A percentile compares a stretch with the other conserved stretches of the same genome.
phyloP scores from a whole-genome alignment of 2,329 filamentous ascomycete genomes.

The Colletotrichum falcatum region DNA sequence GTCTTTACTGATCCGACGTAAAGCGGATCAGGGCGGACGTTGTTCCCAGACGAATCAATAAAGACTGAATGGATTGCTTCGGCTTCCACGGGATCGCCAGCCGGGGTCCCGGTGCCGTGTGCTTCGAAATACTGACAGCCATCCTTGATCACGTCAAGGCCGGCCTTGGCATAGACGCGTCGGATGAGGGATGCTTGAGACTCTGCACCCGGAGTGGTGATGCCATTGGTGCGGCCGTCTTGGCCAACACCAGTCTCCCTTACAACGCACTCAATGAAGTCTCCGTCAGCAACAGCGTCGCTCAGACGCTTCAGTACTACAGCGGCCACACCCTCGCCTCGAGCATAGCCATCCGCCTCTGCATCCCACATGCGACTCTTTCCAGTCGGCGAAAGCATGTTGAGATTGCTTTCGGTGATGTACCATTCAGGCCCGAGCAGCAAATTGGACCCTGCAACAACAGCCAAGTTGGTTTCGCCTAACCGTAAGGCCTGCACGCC shows the following conservation, averaged over 20 bases:
- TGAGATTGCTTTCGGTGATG: slow-evolving; percentile 42
- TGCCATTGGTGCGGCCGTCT: slow-evolving; percentile 69
- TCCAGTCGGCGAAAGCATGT: slow-evolving; percentile 53
- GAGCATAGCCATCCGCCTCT: slow-evolving; percentile 62
- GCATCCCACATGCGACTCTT: slow-evolving; percentile 55
- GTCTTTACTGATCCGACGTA: not conserved
- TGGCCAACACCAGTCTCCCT: slow-evolving; percentile 57
- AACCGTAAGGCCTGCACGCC: slow-evolving; percentile 51
- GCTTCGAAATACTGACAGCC: slow-evolving; percentile 44
- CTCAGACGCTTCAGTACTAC: slow-evolving; percentile 60
- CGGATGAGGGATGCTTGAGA: slow-evolving; percentile 47
- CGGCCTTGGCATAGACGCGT: slow-evolving; percentile 43
- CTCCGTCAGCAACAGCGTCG: slow-evolving; percentile 52
- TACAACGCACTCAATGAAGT: slow-evolving; percentile 45
- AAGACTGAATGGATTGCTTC: slow-evolving; percentile 44
- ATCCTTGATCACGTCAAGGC: slow-evolving; percentile 24
- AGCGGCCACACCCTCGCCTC: slow-evolving; percentile 62
- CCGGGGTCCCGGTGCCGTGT: slow-evolving; percentile 55
- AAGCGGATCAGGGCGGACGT: not conserved
- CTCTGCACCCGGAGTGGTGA: slow-evolving; percentile 52
- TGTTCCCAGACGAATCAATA: not conserved
- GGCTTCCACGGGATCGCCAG: slow-evolving; percentile 54
- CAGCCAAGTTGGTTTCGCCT: slow-evolving; percentile 46
- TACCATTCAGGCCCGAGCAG: not conserved
- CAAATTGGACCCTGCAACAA: slow-evolving; percentile 47